A percentile compares a stretch with the other conserved stretches of the same genome.
Evolutionary conservation across 2,329 filamentous ascomycete species (phyloP).

Genomic region (Sclerotiophoma versabilis): DNA sequence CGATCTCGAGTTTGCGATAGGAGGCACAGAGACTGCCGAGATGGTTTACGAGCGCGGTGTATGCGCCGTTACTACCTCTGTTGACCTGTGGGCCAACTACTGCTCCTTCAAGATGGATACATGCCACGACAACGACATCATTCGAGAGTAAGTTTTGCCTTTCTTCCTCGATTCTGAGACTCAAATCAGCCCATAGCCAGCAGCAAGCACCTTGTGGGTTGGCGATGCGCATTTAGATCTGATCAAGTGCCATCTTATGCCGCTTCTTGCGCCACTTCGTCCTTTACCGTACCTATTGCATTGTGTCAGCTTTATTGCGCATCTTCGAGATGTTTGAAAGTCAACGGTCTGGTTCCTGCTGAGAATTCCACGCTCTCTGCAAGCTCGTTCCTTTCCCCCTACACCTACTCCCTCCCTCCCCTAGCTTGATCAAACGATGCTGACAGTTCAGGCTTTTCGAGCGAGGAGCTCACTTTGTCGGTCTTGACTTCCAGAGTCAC

Average conservation of each 20-base stretch:
- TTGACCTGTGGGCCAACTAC: constrained; percentile 97
- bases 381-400: constrained; percentile 23
- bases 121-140: constrained; percentile 89
- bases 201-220: constrained; percentile 22
- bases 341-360: constrained; percentile 21
- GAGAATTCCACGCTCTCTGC: constrained; percentile 23
- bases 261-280: constrained; percentile 51
- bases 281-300: constrained; percentile 23
- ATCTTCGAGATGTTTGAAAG: constrained; percentile 19
- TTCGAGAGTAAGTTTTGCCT: constrained; percentile 93
- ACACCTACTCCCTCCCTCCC: constrained; percentile 8
- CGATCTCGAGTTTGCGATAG: constrained; percentile 95
- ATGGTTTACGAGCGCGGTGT: constrained; percentile 98
- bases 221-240: constrained; percentile 26
- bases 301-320: constrained; percentile 21
- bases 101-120: constrained; percentile 98
- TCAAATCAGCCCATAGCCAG: constrained; percentile 39
- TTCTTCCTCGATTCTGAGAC: constrained; percentile 35
- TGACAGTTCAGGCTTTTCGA: constrained; percentile 78
- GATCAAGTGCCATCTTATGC: constrained; percentile 31
- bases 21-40: constrained; percentile 94
- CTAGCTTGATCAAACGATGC: constrained; percentile 8
- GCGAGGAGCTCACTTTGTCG: constrained; percentile 81
- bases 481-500: constrained; percentile 91
- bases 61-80: constrained; percentile 89